Evolutionary conservation across 306 rosid genomes (phyloP).

Genomic region (Hippophae gyantsensis): DNA sequence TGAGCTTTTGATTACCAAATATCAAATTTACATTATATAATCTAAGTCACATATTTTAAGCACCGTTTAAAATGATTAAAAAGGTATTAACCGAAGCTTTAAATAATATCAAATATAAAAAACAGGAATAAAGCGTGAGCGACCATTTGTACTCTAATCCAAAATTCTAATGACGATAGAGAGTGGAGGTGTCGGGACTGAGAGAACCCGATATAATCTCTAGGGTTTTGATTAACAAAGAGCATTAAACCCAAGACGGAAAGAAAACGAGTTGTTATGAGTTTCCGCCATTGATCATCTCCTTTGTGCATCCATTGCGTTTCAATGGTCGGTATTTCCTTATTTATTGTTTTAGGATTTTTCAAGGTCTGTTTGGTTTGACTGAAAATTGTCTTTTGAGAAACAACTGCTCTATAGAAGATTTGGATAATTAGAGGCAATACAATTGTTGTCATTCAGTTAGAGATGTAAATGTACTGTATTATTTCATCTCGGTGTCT

Average conservation of each 20-base stretch:
- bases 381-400: not conserved
- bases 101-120: too few relatives aligned
- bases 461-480: too few relatives aligned
- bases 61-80: too few relatives aligned
- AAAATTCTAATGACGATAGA: too few relatives aligned
- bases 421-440: too few relatives aligned
- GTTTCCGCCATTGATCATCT: conserved; percentile 11
- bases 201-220: not conserved
- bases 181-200: not conserved
- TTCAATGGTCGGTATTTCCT: not conserved
- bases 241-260: not conserved
- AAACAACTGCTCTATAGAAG: not conserved
- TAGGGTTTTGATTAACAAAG: conserved; percentile 14
- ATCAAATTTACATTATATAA: too few relatives aligned
- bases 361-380: not conserved
- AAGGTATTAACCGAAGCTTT: too few relatives aligned
- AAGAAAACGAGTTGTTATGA: not conserved
- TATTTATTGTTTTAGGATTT: not conserved
- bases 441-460: not conserved
- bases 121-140: too few relatives aligned
- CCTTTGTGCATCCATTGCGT: not conserved
- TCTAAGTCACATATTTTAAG: too few relatives aligned
- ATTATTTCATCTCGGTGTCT: too few relatives aligned
- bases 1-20: too few relatives aligned
- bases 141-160: too few relatives aligned